These are phyloP conservation scores for Arthrobotrys musiformis DNA, from an alignment of 2,329 filamentous ascomycete genomes.

Conservation along the genomic window DNA sequence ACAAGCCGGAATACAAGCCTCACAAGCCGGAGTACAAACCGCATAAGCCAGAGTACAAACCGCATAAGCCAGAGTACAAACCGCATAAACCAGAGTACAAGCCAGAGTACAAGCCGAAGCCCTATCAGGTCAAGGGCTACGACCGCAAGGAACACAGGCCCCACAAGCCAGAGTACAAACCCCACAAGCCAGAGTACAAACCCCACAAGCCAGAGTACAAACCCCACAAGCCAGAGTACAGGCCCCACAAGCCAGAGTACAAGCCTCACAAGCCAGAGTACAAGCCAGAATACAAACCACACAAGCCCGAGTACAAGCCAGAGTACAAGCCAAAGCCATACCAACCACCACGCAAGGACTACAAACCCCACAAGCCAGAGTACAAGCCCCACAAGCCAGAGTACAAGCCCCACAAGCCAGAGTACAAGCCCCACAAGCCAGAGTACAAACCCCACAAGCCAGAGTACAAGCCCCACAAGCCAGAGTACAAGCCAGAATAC, in stretches of 20 bases:
- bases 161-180: not conserved
- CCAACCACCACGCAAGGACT: not conserved
- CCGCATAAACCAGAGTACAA: not conserved
- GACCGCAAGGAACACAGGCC: not conserved
- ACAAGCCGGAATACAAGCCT: not conserved
- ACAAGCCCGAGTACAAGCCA: not conserved
- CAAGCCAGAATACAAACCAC: not conserved
- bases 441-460: not conserved
- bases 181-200: not conserved
- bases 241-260: not conserved
- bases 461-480: not conserved
- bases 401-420: not conserved
- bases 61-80: not conserved
- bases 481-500: not conserved
- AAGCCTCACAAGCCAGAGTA: not conserved
- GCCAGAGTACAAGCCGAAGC: conserved; percentile 11
- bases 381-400: not conserved
- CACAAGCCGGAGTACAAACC: too few relatives aligned
- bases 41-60: not conserved
- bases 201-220: not conserved
- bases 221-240: not conserved
- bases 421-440: not conserved
- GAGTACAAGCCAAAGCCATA: not conserved
- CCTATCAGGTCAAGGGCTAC: not conserved
- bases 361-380: not conserved